A percentile compares a stretch with the other conserved stretches of the same genome.
Evolutionary conservation across 768 basidiomycete species (phyloP).

Genomic region (Sarcodon aspratus): DNA sequence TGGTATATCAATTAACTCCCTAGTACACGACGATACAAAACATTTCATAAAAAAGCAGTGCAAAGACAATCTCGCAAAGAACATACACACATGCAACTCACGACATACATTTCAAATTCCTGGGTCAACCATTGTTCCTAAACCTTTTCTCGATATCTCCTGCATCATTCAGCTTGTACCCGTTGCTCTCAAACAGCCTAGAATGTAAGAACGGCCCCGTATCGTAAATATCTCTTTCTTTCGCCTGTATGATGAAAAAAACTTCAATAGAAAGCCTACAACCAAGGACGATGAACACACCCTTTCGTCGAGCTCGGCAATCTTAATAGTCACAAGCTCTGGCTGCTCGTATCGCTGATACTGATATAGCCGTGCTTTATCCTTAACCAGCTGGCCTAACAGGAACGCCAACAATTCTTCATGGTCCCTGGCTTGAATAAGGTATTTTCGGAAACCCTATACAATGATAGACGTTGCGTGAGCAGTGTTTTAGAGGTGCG

Average conservation of each 20-base stretch:
- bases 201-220: constrained; percentile 76
- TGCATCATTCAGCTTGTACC: constrained; percentile 60
- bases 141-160: constrained; percentile 65
- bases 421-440: constrained; percentile 91
- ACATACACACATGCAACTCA: too few species aligned
- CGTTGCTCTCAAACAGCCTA: constrained; percentile 78
- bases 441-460: constrained; percentile 94
- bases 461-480: background rate
- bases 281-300: constrained; percentile 30
- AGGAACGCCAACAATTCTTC: constrained; percentile 93
- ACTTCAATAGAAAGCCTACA: background rate
- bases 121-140: constrained; percentile 15
- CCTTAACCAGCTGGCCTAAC: constrained; percentile 88
- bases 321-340: constrained; percentile 60
- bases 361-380: constrained; percentile 79
- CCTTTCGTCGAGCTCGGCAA: constrained; percentile 77
- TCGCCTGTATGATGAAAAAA: constrained; percentile 45
- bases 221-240: constrained; percentile 95
- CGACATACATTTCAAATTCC: too few species aligned
- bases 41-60: too few species aligned
- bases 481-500: background rate
- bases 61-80: too few species aligned
- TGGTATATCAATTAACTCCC: too few species aligned
- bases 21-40: too few species aligned
- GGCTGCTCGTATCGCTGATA: constrained; percentile 71